Conservation (phyloP, 129 eudicot genomes). For the Flaveria robusta region DNA sequence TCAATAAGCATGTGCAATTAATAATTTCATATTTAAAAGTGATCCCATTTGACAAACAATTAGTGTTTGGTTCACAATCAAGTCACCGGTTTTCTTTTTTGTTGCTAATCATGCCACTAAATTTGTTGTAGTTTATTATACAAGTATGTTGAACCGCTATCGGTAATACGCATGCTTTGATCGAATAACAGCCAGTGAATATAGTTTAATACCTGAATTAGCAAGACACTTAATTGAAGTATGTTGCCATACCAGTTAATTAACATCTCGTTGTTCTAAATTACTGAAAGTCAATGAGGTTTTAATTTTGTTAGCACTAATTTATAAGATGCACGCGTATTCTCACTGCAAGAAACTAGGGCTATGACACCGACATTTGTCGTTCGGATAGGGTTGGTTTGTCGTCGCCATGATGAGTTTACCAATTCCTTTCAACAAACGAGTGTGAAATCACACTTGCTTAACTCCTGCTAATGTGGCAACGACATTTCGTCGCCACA, state of each 20-base stretch:
- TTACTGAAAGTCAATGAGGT: background rate
- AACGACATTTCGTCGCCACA: too few species aligned
- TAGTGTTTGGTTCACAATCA: background rate
- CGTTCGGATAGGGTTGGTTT: too few species aligned
- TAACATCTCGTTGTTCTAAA: background rate
- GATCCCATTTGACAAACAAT: background rate
- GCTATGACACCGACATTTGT: too few species aligned
- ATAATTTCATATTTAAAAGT: conserved; percentile 1
- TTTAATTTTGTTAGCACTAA: background rate
- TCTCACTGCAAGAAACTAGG: too few species aligned
- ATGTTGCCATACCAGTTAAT: background rate
- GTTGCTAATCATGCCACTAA: background rate
- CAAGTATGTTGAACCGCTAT: background rate
- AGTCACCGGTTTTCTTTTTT: background rate
- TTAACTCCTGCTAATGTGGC: too few species aligned
- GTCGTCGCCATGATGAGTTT: too few species aligned
- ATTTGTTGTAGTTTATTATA: background rate
- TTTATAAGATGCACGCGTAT: too few species aligned
- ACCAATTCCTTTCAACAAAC: too few species aligned
- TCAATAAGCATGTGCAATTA: conserved; percentile 13
- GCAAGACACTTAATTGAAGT: background rate
- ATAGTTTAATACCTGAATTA: background rate
- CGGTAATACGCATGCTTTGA: background rate
- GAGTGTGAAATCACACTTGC: too few species aligned
- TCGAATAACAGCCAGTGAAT: background rate